Conservation (phyloP, 2,329 filamentous ascomycete species). For the Parascedosporium putredinis region DNA sequence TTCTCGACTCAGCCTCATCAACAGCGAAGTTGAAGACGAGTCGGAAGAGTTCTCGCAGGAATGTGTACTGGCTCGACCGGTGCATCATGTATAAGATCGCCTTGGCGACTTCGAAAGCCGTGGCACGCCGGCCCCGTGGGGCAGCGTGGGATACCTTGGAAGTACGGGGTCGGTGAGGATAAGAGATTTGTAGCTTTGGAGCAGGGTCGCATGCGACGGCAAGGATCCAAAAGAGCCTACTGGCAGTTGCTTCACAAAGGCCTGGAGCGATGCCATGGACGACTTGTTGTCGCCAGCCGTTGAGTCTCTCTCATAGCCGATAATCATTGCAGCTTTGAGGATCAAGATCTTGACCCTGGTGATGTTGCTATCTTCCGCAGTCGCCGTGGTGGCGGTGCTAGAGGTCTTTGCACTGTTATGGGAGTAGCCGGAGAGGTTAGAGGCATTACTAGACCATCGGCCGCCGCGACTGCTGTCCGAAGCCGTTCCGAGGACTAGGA, state of each 20-base stretch:
- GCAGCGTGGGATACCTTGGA: constrained; percentile 27
- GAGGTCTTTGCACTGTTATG: constrained; percentile 56
- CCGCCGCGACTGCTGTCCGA: constrained; percentile 49
- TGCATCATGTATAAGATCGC: constrained; percentile 68
- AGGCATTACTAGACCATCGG: constrained; percentile 74
- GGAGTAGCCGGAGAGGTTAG: constrained; percentile 69
- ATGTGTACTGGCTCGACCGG: constrained; percentile 60
- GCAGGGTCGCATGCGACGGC: constrained; percentile 57
- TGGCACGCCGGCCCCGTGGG: constrained; percentile 48
- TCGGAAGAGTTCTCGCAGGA: constrained; percentile 71
- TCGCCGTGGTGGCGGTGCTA: constrained; percentile 62
- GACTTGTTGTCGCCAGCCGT: constrained; percentile 29
- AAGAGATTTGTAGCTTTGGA: constrained; percentile 72
- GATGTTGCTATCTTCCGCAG: constrained; percentile 66
- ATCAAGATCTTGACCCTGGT: constrained; percentile 69
- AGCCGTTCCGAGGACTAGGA: constrained; percentile 70
- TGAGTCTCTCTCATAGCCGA: constrained; percentile 60
- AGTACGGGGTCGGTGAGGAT: constrained; percentile 61
- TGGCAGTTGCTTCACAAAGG: constrained; percentile 67
- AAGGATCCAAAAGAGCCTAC: constrained; percentile 68
- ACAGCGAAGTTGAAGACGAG: constrained; percentile 76
- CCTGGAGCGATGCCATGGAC: constrained; percentile 49
- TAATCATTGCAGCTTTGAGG: constrained; percentile 75
- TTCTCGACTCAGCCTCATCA: constrained; percentile 63
- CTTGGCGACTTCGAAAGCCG: constrained; percentile 66